Conservation (phyloP, 1,284 basidiomycete species). For the Puccinia hordei region DNA sequence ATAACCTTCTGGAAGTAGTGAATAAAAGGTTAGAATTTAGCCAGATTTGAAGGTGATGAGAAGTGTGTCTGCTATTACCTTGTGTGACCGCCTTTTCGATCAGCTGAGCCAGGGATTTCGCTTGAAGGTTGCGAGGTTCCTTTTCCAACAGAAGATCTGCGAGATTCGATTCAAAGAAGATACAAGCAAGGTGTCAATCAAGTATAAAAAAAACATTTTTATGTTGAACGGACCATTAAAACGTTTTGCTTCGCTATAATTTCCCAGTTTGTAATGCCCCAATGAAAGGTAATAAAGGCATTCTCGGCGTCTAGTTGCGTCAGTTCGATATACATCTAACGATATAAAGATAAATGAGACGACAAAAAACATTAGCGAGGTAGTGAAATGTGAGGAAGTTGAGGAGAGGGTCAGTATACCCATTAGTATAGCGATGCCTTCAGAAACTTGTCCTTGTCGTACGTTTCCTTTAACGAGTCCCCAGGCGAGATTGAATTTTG, state of each 20-base stretch:
- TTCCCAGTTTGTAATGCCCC: conserved; percentile 95
- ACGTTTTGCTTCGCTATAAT: conserved; percentile 86
- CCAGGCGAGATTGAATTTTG: conserved; percentile 92
- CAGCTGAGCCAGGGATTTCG: conserved; percentile 77
- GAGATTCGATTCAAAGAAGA: background rate
- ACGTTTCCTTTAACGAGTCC: conserved; percentile 50
- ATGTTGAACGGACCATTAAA: conserved; percentile 76
- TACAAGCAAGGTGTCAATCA: background rate
- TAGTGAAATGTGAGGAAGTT: conserved; percentile 7
- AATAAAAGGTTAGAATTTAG: conserved; percentile 14
- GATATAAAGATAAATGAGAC: background rate
- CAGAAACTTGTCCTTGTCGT: conserved; percentile 74
- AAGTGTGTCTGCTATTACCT: conserved; percentile 64
- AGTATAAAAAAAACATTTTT: background rate
- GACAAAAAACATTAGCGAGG: conserved; percentile 6
- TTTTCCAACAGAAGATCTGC: conserved; percentile 83
- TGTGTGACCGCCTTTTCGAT: conserved; percentile 84
- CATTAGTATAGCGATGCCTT: conserved; percentile 87
- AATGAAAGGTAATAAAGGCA: conserved; percentile 96
- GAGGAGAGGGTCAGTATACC: conserved; percentile 64
- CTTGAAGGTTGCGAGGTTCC: conserved; percentile 92
- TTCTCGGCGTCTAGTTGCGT: conserved; percentile 83
- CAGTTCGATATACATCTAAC: conserved; percentile 86
- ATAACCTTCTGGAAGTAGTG: conserved; percentile 71
- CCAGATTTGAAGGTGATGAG: conserved; percentile 47